phyloP scores from a whole-genome alignment of 345 rosid genomes.

The Eucalyptus urophylla region DNA sequence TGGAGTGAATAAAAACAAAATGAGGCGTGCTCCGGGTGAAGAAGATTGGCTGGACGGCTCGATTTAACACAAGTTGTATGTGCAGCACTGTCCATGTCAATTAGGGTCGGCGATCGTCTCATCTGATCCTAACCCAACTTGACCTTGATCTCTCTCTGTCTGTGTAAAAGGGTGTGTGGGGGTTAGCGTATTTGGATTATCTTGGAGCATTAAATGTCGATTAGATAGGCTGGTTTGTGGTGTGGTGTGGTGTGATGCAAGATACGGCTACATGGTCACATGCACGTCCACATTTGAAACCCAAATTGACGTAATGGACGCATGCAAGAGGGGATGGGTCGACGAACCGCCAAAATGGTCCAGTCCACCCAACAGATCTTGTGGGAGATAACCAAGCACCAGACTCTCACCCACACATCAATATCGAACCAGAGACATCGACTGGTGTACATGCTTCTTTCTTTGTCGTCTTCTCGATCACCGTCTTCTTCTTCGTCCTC shows the following conservation, averaged over 20 bases:
- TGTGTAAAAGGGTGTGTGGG: neutral
- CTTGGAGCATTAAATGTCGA: neutral
- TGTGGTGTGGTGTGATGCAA: neutral
- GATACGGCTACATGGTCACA: neutral
- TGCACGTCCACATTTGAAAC: neutral
- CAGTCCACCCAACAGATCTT: conserved; percentile 44
- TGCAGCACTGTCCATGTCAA: neutral
- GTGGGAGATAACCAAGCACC: neutral
- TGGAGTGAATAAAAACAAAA: neutral
- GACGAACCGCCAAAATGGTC: conserved; percentile 70
- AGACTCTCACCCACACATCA: neutral
- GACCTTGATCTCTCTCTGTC: neutral
- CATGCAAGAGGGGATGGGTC: conserved; percentile 14
- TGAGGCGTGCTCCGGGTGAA: neutral
- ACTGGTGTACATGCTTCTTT: neutral
- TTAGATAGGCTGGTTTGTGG: neutral
- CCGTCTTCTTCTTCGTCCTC: neutral
- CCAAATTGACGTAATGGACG: neutral
- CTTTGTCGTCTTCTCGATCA: neutral
- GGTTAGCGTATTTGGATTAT: neutral
- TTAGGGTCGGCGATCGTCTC: neutral
- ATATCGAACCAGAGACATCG: neutral
- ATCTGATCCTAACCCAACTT: neutral
- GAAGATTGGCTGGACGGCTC: neutral
- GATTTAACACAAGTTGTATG: neutral